These are phyloP conservation scores for Verbena officinalis DNA, from an alignment of 257 asterid genomes.

Conservation along the genomic window DNA sequence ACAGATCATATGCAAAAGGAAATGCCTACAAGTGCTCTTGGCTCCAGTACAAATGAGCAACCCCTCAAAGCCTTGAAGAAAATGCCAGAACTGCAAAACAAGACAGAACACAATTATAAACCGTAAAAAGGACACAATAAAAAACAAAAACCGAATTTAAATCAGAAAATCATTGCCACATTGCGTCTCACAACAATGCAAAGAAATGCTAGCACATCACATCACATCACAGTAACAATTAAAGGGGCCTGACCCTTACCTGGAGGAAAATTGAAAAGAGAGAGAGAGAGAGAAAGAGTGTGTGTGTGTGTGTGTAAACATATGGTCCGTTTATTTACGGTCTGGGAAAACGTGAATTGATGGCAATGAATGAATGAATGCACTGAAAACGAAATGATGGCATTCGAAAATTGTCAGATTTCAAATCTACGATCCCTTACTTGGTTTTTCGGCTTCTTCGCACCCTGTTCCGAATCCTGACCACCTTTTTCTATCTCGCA, in stretches of 20 bases:
- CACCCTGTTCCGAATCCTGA: slow-evolving; percentile 38
- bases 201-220: slow-evolving; percentile 17
- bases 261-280: slow-evolving; percentile 24
- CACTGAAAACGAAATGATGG: slow-evolving; percentile 57
- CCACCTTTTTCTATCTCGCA: slow-evolving; percentile 30
- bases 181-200: slow-evolving; percentile 28
- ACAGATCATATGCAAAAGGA: slow-evolving; percentile 23
- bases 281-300: too few relatives aligned
- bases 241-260: slow-evolving; percentile 38
- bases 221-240: slow-evolving; percentile 17
- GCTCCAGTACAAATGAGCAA: slow-evolving; percentile 32
- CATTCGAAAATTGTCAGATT: slow-evolving; percentile 37
- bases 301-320: slow-evolving; percentile 14
- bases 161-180: slow-evolving; percentile 34
- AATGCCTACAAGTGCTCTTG: slow-evolving; percentile 30
- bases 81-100: slow-evolving; percentile 38
- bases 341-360: slow-evolving; percentile 48
- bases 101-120: slow-evolving; percentile 12
- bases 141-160: slow-evolving; percentile 27
- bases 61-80: slow-evolving; percentile 35
- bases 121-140: slow-evolving; percentile 13
- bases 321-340: slow-evolving; percentile 33
- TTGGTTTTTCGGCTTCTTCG: slow-evolving; percentile 39
- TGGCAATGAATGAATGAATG: slow-evolving; percentile 45
- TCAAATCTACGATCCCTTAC: slow-evolving; percentile 53